These are phyloP conservation scores for Yamadazyma insecticola DNA, from an alignment of 805 yeast species.

Conservation along the genomic window DNA sequence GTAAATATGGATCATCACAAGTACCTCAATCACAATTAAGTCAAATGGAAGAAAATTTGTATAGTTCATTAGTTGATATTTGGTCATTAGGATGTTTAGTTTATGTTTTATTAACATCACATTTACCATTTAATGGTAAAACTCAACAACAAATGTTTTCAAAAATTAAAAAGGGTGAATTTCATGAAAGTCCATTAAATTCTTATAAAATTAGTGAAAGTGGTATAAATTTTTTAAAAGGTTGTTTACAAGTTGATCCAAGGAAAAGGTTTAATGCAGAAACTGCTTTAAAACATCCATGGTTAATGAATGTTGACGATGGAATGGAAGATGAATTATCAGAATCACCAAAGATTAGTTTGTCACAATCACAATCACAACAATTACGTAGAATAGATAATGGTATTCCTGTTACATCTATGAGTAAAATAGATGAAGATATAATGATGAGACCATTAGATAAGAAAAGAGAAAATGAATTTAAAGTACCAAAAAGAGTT, in stretches of 20 bases:
- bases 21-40: constrained; percentile 5
- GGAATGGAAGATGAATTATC: constrained; percentile 19
- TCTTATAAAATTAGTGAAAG: constrained; percentile 60
- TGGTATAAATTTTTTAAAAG: constrained; percentile 68
- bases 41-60: constrained; percentile 22
- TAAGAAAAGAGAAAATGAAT: constrained; percentile 30
- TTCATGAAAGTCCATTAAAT: constrained; percentile 70
- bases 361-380: constrained; percentile 70
- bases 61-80: constrained; percentile 89
- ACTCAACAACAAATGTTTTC: constrained; percentile 82
- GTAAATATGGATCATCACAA: constrained; percentile 43
- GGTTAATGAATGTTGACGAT: constrained; percentile 49
- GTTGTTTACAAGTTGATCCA: constrained; percentile 76
- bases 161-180: constrained; percentile 73
- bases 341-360: constrained; percentile 40
- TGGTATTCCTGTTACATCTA: constrained; percentile 28
- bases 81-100: constrained; percentile 97
- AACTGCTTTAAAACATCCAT: constrained; percentile 72
- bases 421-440: constrained; percentile 39
- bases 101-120: constrained; percentile 88
- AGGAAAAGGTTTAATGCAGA: constrained; percentile 65
- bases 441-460: constrained; percentile 38
- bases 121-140: constrained; percentile 89
- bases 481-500: constrained; percentile 41
- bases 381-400: constrained; percentile 35